Conservation (phyloP, 768 basidiomycete species). For the Leccinum longicurvipes region DNA sequence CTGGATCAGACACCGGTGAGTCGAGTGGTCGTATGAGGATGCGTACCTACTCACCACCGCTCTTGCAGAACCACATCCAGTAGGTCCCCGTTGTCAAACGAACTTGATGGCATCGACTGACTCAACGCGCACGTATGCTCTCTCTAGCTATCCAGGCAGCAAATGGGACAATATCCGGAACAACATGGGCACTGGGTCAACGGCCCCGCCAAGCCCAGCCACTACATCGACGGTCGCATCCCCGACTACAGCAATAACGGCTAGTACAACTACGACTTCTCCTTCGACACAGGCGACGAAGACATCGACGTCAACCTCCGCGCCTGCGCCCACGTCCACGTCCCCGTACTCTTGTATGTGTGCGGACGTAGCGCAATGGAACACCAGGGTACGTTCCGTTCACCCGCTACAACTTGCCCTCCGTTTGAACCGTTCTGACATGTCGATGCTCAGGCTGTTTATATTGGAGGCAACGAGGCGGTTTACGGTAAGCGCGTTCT, state of each 20-base stretch:
- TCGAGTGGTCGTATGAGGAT: not conserved
- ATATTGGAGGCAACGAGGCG: constrained; percentile 36
- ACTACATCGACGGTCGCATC: constrained; percentile 6
- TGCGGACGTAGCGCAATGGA: constrained; percentile 42
- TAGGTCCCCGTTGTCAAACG: constrained; percentile 19
- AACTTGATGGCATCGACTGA: not conserved
- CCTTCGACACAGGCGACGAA: not conserved
- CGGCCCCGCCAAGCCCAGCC: constrained; percentile 20
- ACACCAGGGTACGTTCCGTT: constrained; percentile 18
- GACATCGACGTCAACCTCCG: not conserved
- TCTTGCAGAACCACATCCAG: constrained; percentile 55
- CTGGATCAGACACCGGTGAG: constrained; percentile 53
- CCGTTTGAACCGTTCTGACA: not conserved
- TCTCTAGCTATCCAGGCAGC: constrained; percentile 56
- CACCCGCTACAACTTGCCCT: not conserved
- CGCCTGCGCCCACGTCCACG: constrained; percentile 10
- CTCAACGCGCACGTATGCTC: not conserved
- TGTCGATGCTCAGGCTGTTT: constrained; percentile 26
- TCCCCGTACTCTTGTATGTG: constrained; percentile 35
- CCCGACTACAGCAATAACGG: not conserved
- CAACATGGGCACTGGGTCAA: constrained; percentile 49
- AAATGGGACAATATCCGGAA: constrained; percentile 68
- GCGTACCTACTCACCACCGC: not conserved
- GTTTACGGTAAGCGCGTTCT: constrained; percentile 37
- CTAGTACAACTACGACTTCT: not conserved